phyloP scores from a whole-genome alignment of 2,329 filamentous ascomycete species.

The Bipolaris cookei region DNA sequence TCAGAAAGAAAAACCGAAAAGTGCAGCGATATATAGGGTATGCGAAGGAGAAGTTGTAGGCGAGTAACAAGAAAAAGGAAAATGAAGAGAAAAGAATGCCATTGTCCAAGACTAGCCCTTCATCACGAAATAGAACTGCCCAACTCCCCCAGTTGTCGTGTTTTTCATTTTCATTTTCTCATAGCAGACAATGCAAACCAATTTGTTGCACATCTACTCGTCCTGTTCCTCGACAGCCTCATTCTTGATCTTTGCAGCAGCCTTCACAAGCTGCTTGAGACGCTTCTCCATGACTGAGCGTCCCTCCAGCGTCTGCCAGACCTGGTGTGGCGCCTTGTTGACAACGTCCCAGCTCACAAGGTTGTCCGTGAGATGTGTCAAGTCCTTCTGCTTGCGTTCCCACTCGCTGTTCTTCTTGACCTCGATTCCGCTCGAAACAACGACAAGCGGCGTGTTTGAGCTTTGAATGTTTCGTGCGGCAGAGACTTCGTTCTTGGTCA shows the following conservation, averaged over 20 bases:
- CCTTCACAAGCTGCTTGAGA: constrained; percentile 69
- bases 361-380: constrained; percentile 80
- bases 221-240: not conserved
- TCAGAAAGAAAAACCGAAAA: not conserved
- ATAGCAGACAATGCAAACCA: not conserved
- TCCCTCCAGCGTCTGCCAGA: constrained; percentile 80
- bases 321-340: constrained; percentile 79
- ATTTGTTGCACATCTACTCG: not conserved
- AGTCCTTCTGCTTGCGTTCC: constrained; percentile 83
- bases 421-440: constrained; percentile 82
- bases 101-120: not conserved
- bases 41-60: constrained; percentile 9
- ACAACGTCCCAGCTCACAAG: constrained; percentile 87
- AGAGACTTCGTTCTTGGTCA: constrained; percentile 81
- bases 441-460: constrained; percentile 73
- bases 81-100: not conserved
- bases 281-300: constrained; percentile 78
- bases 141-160: not conserved
- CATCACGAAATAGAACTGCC: not conserved
- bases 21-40: constrained; percentile 13
- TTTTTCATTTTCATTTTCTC: not conserved
- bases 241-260: constrained; percentile 24
- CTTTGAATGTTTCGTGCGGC: constrained; percentile 81
- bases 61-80: not conserved
- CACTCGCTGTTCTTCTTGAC: constrained; percentile 72